phyloP scores from a whole-genome alignment of 176 grass and related monocot genomes.

The Oryza officinalis region DNA sequence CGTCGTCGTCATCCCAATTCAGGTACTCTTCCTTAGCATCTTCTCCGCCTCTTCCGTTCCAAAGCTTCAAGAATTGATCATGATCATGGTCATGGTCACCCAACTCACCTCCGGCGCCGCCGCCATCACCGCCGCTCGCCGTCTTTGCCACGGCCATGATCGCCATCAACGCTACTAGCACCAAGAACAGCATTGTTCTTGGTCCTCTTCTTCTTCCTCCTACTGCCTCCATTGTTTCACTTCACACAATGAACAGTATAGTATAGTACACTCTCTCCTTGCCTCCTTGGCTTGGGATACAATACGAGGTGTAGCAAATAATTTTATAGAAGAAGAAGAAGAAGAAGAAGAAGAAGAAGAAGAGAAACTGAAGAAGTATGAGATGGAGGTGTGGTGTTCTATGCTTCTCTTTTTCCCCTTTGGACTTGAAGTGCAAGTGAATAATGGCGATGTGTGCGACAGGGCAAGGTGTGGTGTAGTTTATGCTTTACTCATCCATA shows the following conservation, averaged over 20 bases:
- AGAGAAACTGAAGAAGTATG: neutral
- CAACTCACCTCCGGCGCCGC: neutral
- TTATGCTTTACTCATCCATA: slow-evolving; percentile 65
- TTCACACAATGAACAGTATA: neutral
- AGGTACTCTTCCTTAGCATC: neutral
- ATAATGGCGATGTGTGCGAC: slow-evolving; percentile 26
- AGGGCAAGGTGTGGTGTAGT: slow-evolving; percentile 55
- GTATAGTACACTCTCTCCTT: too few relatives aligned
- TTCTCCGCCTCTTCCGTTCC: slow-evolving; percentile 7
- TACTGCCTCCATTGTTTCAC: slow-evolving; percentile 36
- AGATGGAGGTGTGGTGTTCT: neutral
- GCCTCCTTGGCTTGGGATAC: neutral
- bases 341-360: neutral
- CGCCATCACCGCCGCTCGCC: neutral
- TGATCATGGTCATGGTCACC: neutral
- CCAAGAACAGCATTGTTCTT: slow-evolving; percentile 10
- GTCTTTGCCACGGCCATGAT: neutral
- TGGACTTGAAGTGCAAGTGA: slow-evolving; percentile 78
- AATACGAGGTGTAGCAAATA: neutral
- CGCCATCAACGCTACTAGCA: neutral
- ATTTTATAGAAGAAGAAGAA: neutral
- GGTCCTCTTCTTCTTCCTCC: neutral
- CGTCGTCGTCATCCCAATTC: neutral
- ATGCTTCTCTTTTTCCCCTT: too few relatives aligned
- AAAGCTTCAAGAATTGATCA: slow-evolving; percentile 15